Evolutionary conservation across 257 asterid species (phyloP).

Genomic region (Asclepias syriaca): DNA sequence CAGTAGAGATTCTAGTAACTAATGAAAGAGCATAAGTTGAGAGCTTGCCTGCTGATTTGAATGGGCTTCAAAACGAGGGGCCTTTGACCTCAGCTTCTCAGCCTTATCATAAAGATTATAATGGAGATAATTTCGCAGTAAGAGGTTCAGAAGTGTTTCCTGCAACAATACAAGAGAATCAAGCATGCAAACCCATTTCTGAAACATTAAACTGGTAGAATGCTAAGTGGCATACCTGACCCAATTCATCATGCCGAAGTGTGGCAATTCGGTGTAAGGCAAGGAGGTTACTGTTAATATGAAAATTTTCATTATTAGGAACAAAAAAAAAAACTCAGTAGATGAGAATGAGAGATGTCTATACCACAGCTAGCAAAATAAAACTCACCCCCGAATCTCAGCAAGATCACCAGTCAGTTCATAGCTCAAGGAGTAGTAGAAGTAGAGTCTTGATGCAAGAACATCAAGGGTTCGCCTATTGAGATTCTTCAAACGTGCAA

Average conservation of each 20-base stretch:
- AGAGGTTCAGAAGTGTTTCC: constrained; percentile 87
- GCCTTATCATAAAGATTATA: constrained; percentile 93
- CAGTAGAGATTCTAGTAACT: neutral
- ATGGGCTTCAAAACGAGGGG: constrained; percentile 95
- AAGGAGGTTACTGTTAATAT: constrained; percentile 56
- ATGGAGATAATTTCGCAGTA: constrained; percentile 82
- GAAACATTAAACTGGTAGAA: constrained; percentile 10
- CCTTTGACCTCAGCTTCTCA: constrained; percentile 91
- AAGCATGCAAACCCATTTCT: neutral
- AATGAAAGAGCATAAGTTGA: neutral
- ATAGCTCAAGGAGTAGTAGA: constrained; percentile 78
- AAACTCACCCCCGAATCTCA: constrained; percentile 75
- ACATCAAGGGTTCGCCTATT: constrained; percentile 81
- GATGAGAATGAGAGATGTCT: neutral
- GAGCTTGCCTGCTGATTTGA: constrained; percentile 80
- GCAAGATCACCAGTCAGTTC: constrained; percentile 87
- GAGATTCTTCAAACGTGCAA: constrained; percentile 69
- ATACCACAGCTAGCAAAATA: neutral
- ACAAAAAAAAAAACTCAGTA: neutral
- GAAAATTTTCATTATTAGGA: constrained; percentile 20
- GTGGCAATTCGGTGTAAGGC: constrained; percentile 90
- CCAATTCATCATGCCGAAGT: constrained; percentile 86
- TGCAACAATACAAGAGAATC: constrained; percentile 25
- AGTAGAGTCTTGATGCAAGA: constrained; percentile 81
- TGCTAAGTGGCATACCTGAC: constrained; percentile 60